phyloP scores from a whole-genome alignment of 2,329 filamentous ascomycete species.

The Neurospora crassa region DNA sequence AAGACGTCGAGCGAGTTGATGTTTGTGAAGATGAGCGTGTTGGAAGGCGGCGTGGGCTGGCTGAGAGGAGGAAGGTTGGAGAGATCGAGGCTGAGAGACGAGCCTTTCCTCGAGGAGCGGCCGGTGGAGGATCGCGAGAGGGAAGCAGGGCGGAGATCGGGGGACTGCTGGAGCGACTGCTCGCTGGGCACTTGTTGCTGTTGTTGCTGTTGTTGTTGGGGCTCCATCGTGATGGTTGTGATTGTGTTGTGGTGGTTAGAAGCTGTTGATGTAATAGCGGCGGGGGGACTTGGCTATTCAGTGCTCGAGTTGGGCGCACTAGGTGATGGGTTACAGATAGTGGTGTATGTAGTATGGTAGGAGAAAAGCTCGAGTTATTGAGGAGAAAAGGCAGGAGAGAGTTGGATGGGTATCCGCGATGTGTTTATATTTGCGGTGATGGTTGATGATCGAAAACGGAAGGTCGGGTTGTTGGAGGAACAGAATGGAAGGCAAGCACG shows the following conservation, averaged over 20 bases:
- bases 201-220: background rate
- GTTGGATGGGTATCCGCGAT: background rate
- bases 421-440: background rate
- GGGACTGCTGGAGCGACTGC: conserved; percentile 1
- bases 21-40: conserved; percentile 79
- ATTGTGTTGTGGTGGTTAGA: background rate
- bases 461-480: background rate
- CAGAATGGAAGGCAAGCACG: background rate
- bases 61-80: conserved; percentile 60
- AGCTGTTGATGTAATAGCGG: background rate
- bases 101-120: conserved; percentile 32
- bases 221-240: background rate
- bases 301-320: background rate
- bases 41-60: conserved; percentile 66
- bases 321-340: background rate
- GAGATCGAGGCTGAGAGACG: conserved; percentile 61
- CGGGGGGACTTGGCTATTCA: background rate
- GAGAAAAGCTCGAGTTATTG: background rate
- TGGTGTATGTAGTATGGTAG: background rate
- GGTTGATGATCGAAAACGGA: background rate
- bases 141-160: conserved; percentile 17
- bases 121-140: conserved; percentile 35
- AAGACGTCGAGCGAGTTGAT: conserved; percentile 66
- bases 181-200: background rate
- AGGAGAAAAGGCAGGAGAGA: background rate